Conservation (phyloP, 106 monocot genomes). For the Gastrodia elata region DNA sequence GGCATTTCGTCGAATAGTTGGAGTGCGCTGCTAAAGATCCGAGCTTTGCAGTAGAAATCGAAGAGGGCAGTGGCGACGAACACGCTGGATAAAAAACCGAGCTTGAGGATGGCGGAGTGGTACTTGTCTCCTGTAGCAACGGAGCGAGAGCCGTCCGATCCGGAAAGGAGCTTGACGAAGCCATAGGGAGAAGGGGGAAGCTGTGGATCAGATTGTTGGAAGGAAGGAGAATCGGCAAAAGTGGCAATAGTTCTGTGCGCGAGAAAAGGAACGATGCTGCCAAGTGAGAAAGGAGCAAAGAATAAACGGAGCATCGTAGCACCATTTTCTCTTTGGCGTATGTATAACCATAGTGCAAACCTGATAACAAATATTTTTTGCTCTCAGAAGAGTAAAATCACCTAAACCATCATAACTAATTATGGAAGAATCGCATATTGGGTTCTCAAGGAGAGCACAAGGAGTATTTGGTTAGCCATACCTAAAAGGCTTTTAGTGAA, state of each 20-base stretch:
- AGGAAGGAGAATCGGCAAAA: background rate
- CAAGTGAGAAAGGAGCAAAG: background rate
- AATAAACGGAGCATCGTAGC: slow-evolving; percentile 9
- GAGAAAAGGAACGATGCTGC: background rate
- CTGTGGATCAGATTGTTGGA: background rate
- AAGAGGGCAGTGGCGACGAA: slow-evolving; percentile 33
- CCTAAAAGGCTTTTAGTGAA: too few relatives aligned
- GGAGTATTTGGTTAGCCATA: too few relatives aligned
- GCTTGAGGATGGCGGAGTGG: slow-evolving; percentile 25
- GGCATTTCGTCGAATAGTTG: slow-evolving; percentile 7
- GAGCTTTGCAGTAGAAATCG: slow-evolving; percentile 21
- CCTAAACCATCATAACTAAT: too few relatives aligned
- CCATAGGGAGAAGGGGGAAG: slow-evolving; percentile 7
- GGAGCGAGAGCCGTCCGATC: slow-evolving; percentile 13
- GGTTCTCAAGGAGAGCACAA: too few relatives aligned
- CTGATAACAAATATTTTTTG: too few relatives aligned
- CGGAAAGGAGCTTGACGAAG: slow-evolving; percentile 29
- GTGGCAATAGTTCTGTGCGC: background rate
- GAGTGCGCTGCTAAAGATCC: background rate
- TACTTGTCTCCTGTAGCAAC: slow-evolving; percentile 9
- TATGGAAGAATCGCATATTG: too few relatives aligned
- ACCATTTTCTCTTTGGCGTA: slow-evolving; percentile 3
- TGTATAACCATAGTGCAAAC: background rate
- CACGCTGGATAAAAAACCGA: slow-evolving; percentile 25
- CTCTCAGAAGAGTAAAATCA: too few relatives aligned